Evolutionary conservation across 2,329 filamentous ascomycete genomes (phyloP).

Genomic region (Xylariaceae sp.): DNA sequence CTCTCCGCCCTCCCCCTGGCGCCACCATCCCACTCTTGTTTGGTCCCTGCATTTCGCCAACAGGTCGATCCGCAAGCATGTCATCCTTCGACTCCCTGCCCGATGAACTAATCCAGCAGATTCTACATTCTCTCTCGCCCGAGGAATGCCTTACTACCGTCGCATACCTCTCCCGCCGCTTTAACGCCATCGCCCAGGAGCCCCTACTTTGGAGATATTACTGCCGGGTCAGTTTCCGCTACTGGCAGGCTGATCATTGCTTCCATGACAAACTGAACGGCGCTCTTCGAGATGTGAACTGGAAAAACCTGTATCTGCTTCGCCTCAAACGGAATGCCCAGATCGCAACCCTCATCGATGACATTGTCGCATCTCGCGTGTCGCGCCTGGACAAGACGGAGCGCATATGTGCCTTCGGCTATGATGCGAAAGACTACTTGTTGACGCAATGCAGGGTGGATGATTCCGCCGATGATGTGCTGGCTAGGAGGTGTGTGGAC

Average conservation of each 20-base stretch:
- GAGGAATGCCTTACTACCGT: constrained; percentile 48
- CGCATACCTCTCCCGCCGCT: constrained; percentile 56
- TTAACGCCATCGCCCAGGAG: constrained; percentile 64
- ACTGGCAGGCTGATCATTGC: constrained; percentile 69
- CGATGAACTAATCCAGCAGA: constrained; percentile 79
- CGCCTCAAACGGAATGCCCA: constrained; percentile 50
- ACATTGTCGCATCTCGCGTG: constrained; percentile 66
- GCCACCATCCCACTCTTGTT: background rate
- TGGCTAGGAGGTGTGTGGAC: constrained; percentile 53
- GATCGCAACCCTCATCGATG: constrained; percentile 56
- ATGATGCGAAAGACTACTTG: constrained; percentile 85
- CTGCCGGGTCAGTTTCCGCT: constrained; percentile 65
- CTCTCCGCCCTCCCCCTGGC: background rate
- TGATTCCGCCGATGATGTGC: constrained; percentile 63
- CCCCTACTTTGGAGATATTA: constrained; percentile 76
- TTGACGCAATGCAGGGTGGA: constrained; percentile 59
- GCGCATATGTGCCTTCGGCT: constrained; percentile 67
- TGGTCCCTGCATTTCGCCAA: too few species aligned
- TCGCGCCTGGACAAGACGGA: constrained; percentile 67
- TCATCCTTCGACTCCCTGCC: constrained; percentile 53
- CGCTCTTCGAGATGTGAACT: constrained; percentile 58
- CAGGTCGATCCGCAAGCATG: constrained; percentile 19
- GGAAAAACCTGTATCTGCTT: constrained; percentile 65
- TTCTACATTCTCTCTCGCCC: constrained; percentile 62
- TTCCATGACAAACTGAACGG: constrained; percentile 52